Evolutionary conservation across 1,139 yeast species (phyloP).

Genomic region (Kurtzmaniella natalensis): DNA sequence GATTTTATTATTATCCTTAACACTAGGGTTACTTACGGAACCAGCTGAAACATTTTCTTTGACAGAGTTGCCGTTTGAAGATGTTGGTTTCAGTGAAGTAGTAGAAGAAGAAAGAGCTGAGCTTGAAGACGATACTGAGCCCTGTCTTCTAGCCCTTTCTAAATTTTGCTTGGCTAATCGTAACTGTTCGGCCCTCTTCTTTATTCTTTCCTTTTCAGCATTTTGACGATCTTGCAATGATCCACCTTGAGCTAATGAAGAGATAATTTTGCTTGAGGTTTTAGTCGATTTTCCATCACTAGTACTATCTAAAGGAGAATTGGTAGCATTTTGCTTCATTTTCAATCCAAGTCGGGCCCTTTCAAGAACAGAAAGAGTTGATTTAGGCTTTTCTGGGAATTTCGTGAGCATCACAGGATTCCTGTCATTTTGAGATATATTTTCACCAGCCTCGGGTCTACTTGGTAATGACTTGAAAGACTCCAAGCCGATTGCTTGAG

Average conservation of each 20-base stretch:
- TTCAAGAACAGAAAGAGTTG: slow-evolving; percentile 4
- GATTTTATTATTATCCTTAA: background rate
- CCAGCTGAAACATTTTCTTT: background rate
- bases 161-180: slow-evolving; percentile 5
- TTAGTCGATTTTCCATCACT: background rate
- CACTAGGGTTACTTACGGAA: background rate
- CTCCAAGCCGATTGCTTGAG: too few species aligned
- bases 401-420: too few species aligned
- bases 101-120: too few species aligned
- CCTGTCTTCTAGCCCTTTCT: slow-evolving; percentile 5
- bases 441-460: too few species aligned
- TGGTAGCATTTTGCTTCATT: slow-evolving; percentile 3
- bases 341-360: slow-evolving; percentile 6
- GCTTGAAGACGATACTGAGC: background rate
- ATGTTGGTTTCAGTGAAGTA: too few species aligned
- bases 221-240: slow-evolving; percentile 3
- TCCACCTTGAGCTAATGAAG: background rate
- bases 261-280: background rate
- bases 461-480: too few species aligned
- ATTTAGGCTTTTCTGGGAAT: too few species aligned
- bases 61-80: background rate
- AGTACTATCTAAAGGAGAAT: background rate
- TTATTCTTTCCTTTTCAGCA: slow-evolving; percentile 5
- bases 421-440: too few species aligned
- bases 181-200: slow-evolving; percentile 7